Percentiles rank a stretch among this genome's conserved stretches.
Evolutionary conservation across 1,284 basidiomycete genomes (phyloP).

Genomic region (Entoloma clypeatum): DNA sequence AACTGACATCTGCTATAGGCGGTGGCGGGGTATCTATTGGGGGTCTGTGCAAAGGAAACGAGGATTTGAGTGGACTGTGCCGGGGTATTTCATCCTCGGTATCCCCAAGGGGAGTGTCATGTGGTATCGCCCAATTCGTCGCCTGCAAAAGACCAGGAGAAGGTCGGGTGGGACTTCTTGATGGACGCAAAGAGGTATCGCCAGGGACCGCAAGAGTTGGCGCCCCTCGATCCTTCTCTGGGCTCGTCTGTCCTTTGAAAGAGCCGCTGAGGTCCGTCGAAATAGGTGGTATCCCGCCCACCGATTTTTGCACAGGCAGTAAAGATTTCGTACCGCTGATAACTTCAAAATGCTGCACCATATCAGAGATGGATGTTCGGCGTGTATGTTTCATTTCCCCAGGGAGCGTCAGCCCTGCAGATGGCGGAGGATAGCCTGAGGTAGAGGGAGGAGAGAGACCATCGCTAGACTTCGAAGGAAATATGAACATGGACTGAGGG

Average conservation of each 20-base stretch:
- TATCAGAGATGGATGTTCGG: slow-evolving; percentile 75
- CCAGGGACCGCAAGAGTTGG: slow-evolving; percentile 8
- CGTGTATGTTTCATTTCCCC: slow-evolving; percentile 40
- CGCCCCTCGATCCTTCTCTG: slow-evolving; percentile 10
- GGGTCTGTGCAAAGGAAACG: slow-evolving; percentile 24
- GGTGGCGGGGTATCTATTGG: slow-evolving; percentile 26
- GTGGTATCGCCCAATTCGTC: slow-evolving; percentile 12
- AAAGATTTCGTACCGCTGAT: slow-evolving; percentile 38
- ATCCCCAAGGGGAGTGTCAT: slow-evolving; percentile 12
- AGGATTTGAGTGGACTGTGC: slow-evolving; percentile 12
- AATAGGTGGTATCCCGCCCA: slow-evolving; percentile 10
- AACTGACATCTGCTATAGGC: slow-evolving; percentile 27
- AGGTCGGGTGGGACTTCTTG: slow-evolving; percentile 11
- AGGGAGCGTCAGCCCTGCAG: slow-evolving; percentile 41
- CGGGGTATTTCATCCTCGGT: slow-evolving; percentile 12
- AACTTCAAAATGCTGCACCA: slow-evolving; percentile 75
- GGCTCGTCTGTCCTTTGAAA: slow-evolving; percentile 11
- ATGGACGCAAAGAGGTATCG: slow-evolving; percentile 7
- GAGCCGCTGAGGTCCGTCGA: slow-evolving; percentile 17
- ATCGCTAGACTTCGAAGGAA: slow-evolving; percentile 50
- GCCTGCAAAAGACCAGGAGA: slow-evolving; percentile 6
- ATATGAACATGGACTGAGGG: slow-evolving; percentile 73
- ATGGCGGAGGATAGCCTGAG: slow-evolving; percentile 19
- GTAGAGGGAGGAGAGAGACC: slow-evolving; percentile 23
- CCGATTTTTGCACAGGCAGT: slow-evolving; percentile 9